A percentile compares a stretch with the other conserved stretches of the same genome.
These are phyloP conservation scores for Orbilia brochopaga DNA, from an alignment of 2,329 filamentous ascomycete species.

Conservation along the genomic window DNA sequence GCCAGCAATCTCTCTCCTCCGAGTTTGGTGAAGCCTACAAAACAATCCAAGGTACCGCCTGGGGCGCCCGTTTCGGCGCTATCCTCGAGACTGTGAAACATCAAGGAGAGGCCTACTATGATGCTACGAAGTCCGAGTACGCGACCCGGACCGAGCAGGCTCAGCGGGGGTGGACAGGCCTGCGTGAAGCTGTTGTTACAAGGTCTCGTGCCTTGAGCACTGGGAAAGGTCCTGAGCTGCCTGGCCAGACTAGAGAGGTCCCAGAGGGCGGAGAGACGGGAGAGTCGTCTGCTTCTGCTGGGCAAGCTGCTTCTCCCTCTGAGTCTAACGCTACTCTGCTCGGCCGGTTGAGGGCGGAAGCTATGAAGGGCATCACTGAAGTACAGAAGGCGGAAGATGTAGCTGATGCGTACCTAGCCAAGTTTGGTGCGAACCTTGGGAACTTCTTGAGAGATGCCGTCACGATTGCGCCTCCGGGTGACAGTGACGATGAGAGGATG, in stretches of 20 bases:
- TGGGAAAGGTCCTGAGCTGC: constrained; percentile 58
- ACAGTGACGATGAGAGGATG: constrained; percentile 60
- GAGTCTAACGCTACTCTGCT: constrained; percentile 66
- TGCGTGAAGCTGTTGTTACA: constrained; percentile 71
- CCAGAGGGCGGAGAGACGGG: constrained; percentile 58
- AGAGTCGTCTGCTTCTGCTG: constrained; percentile 52
- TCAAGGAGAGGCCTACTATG: constrained; percentile 88
- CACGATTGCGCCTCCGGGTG: constrained; percentile 76
- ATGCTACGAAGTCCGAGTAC: constrained; percentile 82
- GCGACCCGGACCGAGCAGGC: constrained; percentile 80
- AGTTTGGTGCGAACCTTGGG: constrained; percentile 86
- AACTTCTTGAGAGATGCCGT: constrained; percentile 92
- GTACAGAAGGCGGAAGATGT: constrained; percentile 92
- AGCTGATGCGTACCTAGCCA: constrained; percentile 90
- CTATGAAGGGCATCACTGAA: constrained; percentile 81
- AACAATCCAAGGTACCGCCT: constrained; percentile 86
- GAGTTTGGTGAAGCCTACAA: constrained; percentile 96
- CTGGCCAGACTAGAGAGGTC: constrained; percentile 59
- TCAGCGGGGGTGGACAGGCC: constrained; percentile 75
- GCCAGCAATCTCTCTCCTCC: constrained; percentile 70
- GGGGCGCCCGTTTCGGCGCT: constrained; percentile 86
- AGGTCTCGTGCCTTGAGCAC: constrained; percentile 71
- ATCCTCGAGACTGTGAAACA: constrained; percentile 92
- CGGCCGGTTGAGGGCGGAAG: constrained; percentile 75
- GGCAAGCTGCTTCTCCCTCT: constrained; percentile 50